Conservation (phyloP, 345 rosid species). For the Eucalyptus tenuipes region DNA sequence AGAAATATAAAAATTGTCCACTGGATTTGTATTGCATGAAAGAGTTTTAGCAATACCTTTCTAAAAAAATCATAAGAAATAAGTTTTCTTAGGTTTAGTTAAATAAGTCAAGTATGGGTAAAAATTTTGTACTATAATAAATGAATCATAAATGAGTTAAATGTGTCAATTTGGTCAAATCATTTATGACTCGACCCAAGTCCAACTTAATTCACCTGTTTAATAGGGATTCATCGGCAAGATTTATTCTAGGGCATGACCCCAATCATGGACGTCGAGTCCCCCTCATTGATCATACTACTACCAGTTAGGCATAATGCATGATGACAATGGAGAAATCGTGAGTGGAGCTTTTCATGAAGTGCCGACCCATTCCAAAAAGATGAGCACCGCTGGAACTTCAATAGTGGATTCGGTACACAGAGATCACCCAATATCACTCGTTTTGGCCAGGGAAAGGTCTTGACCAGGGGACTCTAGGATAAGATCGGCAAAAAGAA, state of each 20-base stretch:
- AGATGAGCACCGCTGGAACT: not conserved
- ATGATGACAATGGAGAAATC: not conserved
- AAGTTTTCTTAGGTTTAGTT: too few species aligned
- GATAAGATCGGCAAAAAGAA: not conserved
- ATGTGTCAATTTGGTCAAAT: accelerated
- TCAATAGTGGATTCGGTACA: not conserved
- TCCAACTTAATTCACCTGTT: accelerated
- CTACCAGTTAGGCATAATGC: not conserved
- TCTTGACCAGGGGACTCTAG: not conserved
- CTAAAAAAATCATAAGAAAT: too few species aligned
- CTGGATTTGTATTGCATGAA: too few species aligned
- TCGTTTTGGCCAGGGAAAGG: not conserved
- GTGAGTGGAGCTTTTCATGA: not conserved
- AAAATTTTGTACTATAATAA: accelerated
- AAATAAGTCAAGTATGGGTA: accelerated
- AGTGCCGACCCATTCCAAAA: not conserved
- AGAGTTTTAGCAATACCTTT: too few species aligned
- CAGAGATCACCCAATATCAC: not conserved
- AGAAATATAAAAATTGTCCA: too few species aligned
- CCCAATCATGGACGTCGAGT: not conserved
- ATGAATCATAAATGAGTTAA: too few species aligned
- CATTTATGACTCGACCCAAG: too few species aligned
- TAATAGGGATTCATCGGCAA: too few species aligned
- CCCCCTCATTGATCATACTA: not conserved
- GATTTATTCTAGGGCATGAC: not conserved